Evolutionary conservation across 2,329 filamentous ascomycete species (phyloP).

Genomic region (Cladosporium austrohemisphaericum): DNA sequence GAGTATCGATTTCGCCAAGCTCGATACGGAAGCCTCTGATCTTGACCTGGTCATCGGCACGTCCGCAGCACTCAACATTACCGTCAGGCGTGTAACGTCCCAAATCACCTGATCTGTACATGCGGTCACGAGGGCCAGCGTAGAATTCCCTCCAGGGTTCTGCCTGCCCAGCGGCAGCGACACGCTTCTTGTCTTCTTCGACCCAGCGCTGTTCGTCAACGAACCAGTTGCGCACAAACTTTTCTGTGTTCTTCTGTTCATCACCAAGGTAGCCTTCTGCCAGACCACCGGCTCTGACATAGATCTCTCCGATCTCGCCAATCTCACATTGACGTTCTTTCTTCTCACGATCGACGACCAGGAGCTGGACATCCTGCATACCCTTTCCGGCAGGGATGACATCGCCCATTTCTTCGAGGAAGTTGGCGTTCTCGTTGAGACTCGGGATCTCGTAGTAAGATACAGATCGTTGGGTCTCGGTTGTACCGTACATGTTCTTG

Average conservation of each 20-base stretch:
- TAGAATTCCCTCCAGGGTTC: slow-evolving; percentile 78
- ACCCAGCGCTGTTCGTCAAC: slow-evolving; percentile 69
- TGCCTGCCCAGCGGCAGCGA: slow-evolving; percentile 44
- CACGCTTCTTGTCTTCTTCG: slow-evolving; percentile 57
- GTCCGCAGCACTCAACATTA: slow-evolving; percentile 72
- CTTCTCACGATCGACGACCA: slow-evolving; percentile 72
- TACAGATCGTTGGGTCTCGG: slow-evolving; percentile 77
- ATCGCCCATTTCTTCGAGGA: slow-evolving; percentile 64
- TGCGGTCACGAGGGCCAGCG: slow-evolving; percentile 74
- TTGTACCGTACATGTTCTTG: slow-evolving; percentile 85
- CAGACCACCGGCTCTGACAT: slow-evolving; percentile 75
- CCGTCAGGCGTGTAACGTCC: slow-evolving; percentile 69
- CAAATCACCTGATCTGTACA: slow-evolving; percentile 86
- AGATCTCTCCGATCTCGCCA: slow-evolving; percentile 81
- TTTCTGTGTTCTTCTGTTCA: slow-evolving; percentile 62
- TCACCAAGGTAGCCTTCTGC: slow-evolving; percentile 74
- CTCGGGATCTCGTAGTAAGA: slow-evolving; percentile 77
- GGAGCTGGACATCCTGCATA: slow-evolving; percentile 83
- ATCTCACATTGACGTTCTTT: slow-evolving; percentile 68
- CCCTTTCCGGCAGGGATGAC: slow-evolving; percentile 79
- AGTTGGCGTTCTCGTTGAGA: slow-evolving; percentile 59
- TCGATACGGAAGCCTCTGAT: slow-evolving; percentile 95
- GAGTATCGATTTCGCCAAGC: slow-evolving; percentile 84
- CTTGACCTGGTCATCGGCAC: slow-evolving; percentile 88
- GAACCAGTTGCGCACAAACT: slow-evolving; percentile 86